A percentile compares a stretch with the other conserved stretches of the same genome.
Evolutionary conservation across 2,329 filamentous ascomycete species (phyloP).

Genomic region (Phaeomoniella chlamydospora): DNA sequence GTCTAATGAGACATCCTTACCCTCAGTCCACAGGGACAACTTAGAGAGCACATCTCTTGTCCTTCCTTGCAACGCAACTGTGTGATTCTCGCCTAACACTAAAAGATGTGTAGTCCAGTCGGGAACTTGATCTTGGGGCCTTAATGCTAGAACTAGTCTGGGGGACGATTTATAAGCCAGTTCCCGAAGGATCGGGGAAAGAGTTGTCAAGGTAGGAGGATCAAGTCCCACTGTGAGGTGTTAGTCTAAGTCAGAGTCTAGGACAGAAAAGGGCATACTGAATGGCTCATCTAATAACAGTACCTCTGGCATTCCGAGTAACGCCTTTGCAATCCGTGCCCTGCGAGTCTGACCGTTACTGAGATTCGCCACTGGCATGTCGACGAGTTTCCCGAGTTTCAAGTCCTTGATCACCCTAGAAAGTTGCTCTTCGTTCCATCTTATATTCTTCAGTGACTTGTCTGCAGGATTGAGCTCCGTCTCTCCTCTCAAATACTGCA

Average conservation of each 20-base stretch:
- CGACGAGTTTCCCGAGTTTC: conserved; percentile 51
- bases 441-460: conserved; percentile 32
- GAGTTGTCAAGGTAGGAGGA: conserved; percentile 57
- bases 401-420: conserved; percentile 55
- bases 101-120: conserved; percentile 81
- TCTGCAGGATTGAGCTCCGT: conserved; percentile 66
- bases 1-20: neutral
- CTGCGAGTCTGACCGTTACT: conserved; percentile 88
- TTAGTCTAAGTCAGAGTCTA: conserved; percentile 8
- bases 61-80: conserved; percentile 50
- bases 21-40: conserved; percentile 8
- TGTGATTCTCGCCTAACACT: conserved; percentile 53
- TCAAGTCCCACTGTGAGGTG: conserved; percentile 61
- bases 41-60: conserved; percentile 44
- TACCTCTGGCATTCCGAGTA: conserved; percentile 66
- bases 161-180: conserved; percentile 55
- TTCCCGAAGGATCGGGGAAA: conserved; percentile 56
- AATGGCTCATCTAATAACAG: conserved; percentile 86
- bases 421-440: conserved; percentile 37
- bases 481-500: conserved; percentile 68
- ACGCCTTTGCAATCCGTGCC: conserved; percentile 73
- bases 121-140: conserved; percentile 76
- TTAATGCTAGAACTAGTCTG: conserved; percentile 59
- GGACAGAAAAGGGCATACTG: conserved; percentile 27
- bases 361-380: conserved; percentile 74